Conservation (phyloP, 495 filamentous ascomycete species). For the Hypoxylon trugodes region DNA sequence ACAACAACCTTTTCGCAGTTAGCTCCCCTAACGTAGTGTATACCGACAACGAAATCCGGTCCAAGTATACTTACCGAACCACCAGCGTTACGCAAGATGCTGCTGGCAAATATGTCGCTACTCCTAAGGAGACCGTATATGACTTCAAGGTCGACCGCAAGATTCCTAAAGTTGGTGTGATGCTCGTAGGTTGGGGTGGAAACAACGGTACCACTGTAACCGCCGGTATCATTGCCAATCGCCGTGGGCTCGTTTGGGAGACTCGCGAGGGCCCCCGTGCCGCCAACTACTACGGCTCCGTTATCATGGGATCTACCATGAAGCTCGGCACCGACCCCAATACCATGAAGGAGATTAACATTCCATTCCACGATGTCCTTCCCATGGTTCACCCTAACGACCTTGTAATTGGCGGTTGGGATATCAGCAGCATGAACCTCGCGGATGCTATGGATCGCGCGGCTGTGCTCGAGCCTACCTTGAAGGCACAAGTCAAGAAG, state of each 20-base stretch:
- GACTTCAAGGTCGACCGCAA: constrained; percentile 98
- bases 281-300: constrained; percentile 97
- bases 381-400: constrained; percentile 99
- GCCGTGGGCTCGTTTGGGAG: constrained; percentile 85
- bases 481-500: constrained; percentile 89
- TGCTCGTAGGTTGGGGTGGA: constrained; percentile 98
- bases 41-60: constrained; percentile 85
- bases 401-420: constrained; percentile 95
- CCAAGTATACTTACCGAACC: constrained; percentile 96
- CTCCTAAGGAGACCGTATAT: constrained; percentile 88
- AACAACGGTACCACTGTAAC: constrained; percentile 99
- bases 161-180: constrained; percentile 91
- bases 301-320: constrained; percentile 95
- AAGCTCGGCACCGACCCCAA: constrained; percentile 90
- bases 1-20: constrained; percentile 74
- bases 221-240: constrained; percentile 96
- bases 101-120: constrained; percentile 82
- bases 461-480: constrained; percentile 87
- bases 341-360: constrained; percentile 90
- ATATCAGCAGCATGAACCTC: constrained; percentile 90
- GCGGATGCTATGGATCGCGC: constrained; percentile 96
- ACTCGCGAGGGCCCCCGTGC: constrained; percentile 84
- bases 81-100: constrained; percentile 70
- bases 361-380: constrained; percentile 92
- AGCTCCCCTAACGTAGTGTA: constrained; percentile 93